These are phyloP conservation scores for Polytrichum commune DNA, from an alignment of 225 moss, liverwort and hornwort species.

Conservation along the genomic window DNA sequence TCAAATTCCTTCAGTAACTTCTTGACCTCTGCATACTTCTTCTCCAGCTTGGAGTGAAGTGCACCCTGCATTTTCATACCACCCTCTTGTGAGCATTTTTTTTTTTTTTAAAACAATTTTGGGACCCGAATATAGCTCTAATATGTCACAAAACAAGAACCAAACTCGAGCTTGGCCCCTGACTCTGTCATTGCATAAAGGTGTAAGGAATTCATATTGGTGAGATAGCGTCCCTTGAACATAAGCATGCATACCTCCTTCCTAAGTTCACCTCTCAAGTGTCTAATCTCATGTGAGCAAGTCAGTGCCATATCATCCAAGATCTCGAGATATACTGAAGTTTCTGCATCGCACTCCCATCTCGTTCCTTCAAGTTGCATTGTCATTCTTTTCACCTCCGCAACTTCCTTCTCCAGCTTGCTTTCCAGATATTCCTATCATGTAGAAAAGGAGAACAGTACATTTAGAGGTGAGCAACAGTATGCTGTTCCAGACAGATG, in stretches of 20 bases:
- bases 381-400: constrained; percentile 2
- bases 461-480: no score
- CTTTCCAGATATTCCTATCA: constrained; percentile 22
- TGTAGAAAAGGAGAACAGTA: neutral
- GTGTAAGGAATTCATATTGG: no score
- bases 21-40: constrained; percentile 15
- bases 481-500: no score
- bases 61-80: constrained; percentile 10
- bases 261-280: constrained; percentile 13
- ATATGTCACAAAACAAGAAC: neutral
- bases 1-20: constrained; percentile 21
- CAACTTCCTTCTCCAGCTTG: constrained; percentile 14
- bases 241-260: constrained; percentile 23
- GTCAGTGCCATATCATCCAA: constrained; percentile 7
- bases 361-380: constrained; percentile 17
- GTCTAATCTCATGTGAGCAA: constrained; percentile 10
- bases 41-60: constrained; percentile 18
- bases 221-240: no score
- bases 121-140: no score
- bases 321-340: constrained; percentile 20
- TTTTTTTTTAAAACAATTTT: neutral
- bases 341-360: constrained; percentile 29
- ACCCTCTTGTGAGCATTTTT: constrained; percentile 4
- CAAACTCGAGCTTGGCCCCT: neutral
- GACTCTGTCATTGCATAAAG: no score